Conservation (phyloP, 371 early-diverging fungal species). For the Mucor mucedo region DNA sequence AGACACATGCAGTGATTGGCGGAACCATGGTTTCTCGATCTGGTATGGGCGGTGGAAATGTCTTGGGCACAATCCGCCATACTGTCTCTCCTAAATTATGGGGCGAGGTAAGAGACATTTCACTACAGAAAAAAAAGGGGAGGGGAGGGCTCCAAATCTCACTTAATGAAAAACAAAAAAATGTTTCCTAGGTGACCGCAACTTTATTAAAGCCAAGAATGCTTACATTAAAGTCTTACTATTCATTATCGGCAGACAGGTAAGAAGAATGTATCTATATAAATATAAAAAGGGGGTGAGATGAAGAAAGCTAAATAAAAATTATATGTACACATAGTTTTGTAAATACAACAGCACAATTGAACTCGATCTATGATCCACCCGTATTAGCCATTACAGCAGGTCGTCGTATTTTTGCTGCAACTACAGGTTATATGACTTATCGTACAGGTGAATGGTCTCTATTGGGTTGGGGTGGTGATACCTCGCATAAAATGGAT, state of each 20-base stretch:
- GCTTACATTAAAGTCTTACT: slow-evolving; percentile 67
- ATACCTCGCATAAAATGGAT: slow-evolving; percentile 52
- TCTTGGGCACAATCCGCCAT: slow-evolving; percentile 76
- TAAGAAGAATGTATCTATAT: slow-evolving; percentile 16
- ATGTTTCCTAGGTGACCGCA: slow-evolving; percentile 52
- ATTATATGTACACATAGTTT: slow-evolving; percentile 50
- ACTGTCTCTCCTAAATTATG: slow-evolving; percentile 72
- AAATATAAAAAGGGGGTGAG: not conserved
- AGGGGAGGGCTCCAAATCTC: too few relatives aligned
- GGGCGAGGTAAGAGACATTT: slow-evolving; percentile 58
- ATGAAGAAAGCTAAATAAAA: not conserved
- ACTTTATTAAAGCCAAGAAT: slow-evolving; percentile 65
- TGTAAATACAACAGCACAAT: slow-evolving; percentile 60
- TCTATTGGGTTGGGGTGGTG: slow-evolving; percentile 69
- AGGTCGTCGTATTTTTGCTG: slow-evolving; percentile 66
- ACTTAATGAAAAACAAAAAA: not conserved
- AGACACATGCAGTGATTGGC: slow-evolving; percentile 66
- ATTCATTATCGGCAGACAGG: slow-evolving; percentile 71
- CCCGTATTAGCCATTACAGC: slow-evolving; percentile 69
- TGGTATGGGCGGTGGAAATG: slow-evolving; percentile 80
- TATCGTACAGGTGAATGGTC: slow-evolving; percentile 79
- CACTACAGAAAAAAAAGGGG: slow-evolving; percentile 15
- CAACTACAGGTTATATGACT: slow-evolving; percentile 77
- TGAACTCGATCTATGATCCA: slow-evolving; percentile 61
- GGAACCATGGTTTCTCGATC: slow-evolving; percentile 75